phyloP scores from a whole-genome alignment of 805 yeast species.

The Suhomyces sp. region DNA sequence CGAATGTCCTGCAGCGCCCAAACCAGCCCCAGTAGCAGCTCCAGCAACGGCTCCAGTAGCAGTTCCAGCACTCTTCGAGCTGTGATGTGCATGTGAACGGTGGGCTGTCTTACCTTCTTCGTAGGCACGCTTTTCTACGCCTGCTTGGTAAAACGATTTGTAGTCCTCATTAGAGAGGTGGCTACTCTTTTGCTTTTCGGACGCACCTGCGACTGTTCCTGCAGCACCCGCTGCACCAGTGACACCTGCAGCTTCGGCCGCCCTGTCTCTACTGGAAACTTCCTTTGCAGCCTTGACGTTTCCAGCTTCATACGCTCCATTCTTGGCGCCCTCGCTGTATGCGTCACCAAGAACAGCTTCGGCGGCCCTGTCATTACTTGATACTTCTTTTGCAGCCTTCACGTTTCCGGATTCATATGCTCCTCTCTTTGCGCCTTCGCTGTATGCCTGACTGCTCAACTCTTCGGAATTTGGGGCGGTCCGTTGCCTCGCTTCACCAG shows the following conservation, averaged over 20 bases:
- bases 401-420: slow-evolving; percentile 8
- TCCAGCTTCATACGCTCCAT: slow-evolving; percentile 7
- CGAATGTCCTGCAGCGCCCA: neutral
- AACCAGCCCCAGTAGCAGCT: slow-evolving; percentile 10
- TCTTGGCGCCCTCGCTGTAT: slow-evolving; percentile 8
- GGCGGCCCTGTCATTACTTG: neutral
- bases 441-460: slow-evolving; percentile 3
- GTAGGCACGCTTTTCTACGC: slow-evolving; percentile 13
- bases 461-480: slow-evolving; percentile 1
- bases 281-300: neutral
- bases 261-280: neutral
- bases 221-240: slow-evolving; percentile 5
- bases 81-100: neutral
- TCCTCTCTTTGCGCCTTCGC: slow-evolving; percentile 8
- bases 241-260: slow-evolving; percentile 8
- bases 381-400: neutral
- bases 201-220: slow-evolving; percentile 5
- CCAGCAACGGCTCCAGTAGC: slow-evolving; percentile 6
- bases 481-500: slow-evolving; percentile 4
- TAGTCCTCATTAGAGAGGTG: neutral
- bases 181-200: neutral
- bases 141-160: slow-evolving; percentile 13
- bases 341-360: neutral
- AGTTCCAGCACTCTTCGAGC: neutral
- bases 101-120: slow-evolving; percentile 15